Percentiles rank a stretch among this genome's conserved stretches.
Evolutionary conservation across 2,329 filamentous ascomycete genomes (phyloP).

Genomic region (Thielaviopsis populi): DNA sequence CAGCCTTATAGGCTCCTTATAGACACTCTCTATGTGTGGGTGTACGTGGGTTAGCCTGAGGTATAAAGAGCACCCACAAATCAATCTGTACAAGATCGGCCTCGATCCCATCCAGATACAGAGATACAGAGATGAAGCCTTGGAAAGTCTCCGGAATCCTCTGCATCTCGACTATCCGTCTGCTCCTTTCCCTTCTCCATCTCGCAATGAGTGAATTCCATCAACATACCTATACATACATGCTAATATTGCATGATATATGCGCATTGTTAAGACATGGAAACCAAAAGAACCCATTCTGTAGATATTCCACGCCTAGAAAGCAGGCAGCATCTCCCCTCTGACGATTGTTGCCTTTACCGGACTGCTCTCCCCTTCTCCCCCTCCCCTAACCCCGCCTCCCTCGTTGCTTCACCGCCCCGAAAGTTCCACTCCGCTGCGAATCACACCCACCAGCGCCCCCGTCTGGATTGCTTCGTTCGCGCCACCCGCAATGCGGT

Average conservation of each 20-base stretch:
- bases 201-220: background rate
- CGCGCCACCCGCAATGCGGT: conserved; percentile 72
- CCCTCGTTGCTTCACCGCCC: conserved; percentile 1
- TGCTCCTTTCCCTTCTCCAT: background rate
- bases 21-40: no score
- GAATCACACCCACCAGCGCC: conserved; percentile 75
- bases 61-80: no score
- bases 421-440: conserved; percentile 65
- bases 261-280: background rate
- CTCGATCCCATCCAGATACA: no score
- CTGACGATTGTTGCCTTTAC: background rate
- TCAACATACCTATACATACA: background rate
- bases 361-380: background rate
- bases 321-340: background rate
- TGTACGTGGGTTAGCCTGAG: no score
- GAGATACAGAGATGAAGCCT: background rate
- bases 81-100: no score
- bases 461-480: conserved; percentile 84
- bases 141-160: background rate
- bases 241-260: background rate
- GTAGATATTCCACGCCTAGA: background rate
- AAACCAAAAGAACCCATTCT: background rate
- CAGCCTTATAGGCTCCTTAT: no score
- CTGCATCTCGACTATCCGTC: background rate
- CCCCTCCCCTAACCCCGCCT: background rate